Percentiles rank a stretch among this genome's conserved stretches.
Evolutionary conservation across 108 stramenopile genomes (phyloP).

Genomic region (Poteriospumella lacustris): DNA sequence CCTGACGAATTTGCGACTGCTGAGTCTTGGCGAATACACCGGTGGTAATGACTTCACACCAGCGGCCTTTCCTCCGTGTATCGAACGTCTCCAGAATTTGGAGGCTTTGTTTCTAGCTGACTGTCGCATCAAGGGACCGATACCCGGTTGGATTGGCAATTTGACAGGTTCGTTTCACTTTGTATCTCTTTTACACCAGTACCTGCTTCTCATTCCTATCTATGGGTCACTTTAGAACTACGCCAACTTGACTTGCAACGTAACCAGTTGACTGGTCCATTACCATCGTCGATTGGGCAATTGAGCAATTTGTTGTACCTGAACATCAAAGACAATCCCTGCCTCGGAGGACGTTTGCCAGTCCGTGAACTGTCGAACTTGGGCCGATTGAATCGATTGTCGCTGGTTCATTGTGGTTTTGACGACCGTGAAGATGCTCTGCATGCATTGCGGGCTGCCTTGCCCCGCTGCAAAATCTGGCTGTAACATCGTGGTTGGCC

Average conservation of each 20-base stretch:
- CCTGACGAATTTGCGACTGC: slow-evolving; percentile 6
- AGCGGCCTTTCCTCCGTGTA: not conserved
- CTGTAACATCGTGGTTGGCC: too few species aligned
- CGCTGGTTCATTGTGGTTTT: slow-evolving; percentile 22
- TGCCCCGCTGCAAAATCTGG: slow-evolving; percentile 22
- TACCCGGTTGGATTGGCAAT: slow-evolving; percentile 5
- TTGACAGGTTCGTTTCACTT: not conserved
- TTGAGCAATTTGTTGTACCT: not conserved
- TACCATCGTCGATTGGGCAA: not conserved
- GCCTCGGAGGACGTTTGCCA: slow-evolving; percentile 1
- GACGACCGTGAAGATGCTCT: not conserved
- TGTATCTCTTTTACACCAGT: not conserved
- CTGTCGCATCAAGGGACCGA: not conserved
- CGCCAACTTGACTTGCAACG: slow-evolving; percentile 24
- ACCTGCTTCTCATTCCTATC: not conserved
- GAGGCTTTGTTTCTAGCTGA: slow-evolving; percentile 21
- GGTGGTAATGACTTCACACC: slow-evolving; percentile 23
- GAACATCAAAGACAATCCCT: slow-evolving; percentile 16
- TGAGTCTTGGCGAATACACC: slow-evolving; percentile 31
- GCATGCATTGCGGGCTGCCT: not conserved
- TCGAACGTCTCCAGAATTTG: not conserved
- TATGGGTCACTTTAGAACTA: not conserved
- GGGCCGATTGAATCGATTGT: not conserved
- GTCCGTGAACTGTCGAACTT: not conserved
- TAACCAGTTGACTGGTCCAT: not conserved